phyloP scores from a whole-genome alignment of 805 yeast genomes.

The Sugiyamaella americana region DNA sequence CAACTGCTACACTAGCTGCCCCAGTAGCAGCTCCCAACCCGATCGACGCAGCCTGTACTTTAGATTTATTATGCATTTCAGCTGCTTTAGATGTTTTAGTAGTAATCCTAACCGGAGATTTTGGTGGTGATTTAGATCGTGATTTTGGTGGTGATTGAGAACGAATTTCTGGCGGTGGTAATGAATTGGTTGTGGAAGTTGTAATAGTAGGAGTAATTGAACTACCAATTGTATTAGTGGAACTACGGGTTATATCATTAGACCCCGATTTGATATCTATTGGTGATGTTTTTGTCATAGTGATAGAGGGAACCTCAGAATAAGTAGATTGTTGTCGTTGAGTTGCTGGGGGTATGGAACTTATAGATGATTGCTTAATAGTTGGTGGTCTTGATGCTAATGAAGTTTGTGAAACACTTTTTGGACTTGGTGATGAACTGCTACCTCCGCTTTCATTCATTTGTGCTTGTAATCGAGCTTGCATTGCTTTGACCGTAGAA shows the following conservation, averaged over 20 bases:
- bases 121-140: not conserved
- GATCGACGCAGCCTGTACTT: not conserved
- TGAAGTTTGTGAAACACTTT: not conserved
- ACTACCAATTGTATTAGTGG: too few relatives aligned
- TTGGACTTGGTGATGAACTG: not conserved
- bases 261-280: not conserved
- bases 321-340: not conserved
- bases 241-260: too few relatives aligned
- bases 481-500: not conserved
- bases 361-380: not conserved
- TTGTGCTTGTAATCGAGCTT: not conserved
- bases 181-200: not conserved
- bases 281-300: not conserved
- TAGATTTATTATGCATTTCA: not conserved
- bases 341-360: not conserved
- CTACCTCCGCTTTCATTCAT: not conserved
- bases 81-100: slow-evolving; percentile 4
- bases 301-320: not conserved
- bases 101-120: slow-evolving; percentile 4
- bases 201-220: not conserved
- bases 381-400: not conserved
- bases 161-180: not conserved
- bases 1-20: not conserved
- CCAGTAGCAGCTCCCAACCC: not conserved
- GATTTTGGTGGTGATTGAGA: not conserved